Evolutionary conservation across 2,329 filamentous ascomycete genomes (phyloP).

Genomic region (Clonostachys sp.): DNA sequence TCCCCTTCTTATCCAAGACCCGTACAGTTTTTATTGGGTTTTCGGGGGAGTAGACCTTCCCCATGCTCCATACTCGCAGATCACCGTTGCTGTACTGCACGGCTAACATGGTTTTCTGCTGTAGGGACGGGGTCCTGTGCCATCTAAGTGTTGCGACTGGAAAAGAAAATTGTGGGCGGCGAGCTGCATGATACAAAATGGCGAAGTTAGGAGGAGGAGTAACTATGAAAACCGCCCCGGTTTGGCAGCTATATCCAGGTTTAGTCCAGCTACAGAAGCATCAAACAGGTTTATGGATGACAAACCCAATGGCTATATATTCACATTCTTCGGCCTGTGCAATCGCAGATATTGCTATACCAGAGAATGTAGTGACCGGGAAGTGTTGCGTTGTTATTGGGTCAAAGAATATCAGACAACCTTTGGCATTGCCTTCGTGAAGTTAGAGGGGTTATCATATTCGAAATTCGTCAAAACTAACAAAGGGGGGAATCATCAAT

Average conservation of each 20-base stretch:
- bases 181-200: constrained; percentile 76
- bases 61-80: constrained; percentile 91
- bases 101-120: constrained; percentile 97
- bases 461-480: neutral
- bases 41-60: constrained; percentile 67
- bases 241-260: constrained; percentile 67
- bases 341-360: constrained; percentile 90
- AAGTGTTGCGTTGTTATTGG: constrained; percentile 92
- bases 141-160: constrained; percentile 84
- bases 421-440: constrained; percentile 75
- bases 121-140: constrained; percentile 93
- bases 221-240: constrained; percentile 88
- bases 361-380: constrained; percentile 81
- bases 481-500: too few relatives aligned
- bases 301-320: constrained; percentile 89
- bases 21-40: constrained; percentile 86
- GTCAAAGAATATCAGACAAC: constrained; percentile 92
- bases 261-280: constrained; percentile 4
- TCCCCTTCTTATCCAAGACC: constrained; percentile 76
- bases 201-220: constrained; percentile 88
- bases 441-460: constrained; percentile 9
- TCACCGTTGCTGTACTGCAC: constrained; percentile 91
- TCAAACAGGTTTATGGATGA: constrained; percentile 11
- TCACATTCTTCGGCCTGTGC: constrained; percentile 86
- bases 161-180: constrained; percentile 78